Conservation (phyloP, 306 rosid species). For the Aeschynomene evenia region DNA sequence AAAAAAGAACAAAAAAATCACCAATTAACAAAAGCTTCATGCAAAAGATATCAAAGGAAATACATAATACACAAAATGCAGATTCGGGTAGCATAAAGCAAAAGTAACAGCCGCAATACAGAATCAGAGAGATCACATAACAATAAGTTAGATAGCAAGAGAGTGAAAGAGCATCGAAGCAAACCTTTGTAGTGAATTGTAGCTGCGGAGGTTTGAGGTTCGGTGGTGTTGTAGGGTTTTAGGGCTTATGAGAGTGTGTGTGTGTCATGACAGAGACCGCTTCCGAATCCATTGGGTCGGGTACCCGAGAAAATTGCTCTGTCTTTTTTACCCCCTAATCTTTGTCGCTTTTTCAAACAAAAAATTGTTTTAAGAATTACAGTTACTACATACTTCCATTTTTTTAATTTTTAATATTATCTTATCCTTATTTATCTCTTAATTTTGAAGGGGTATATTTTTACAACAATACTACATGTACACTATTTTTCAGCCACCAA, state of each 20-base stretch:
- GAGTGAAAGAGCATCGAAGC: neutral
- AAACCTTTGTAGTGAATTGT: neutral
- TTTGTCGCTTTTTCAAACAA: too few relatives aligned
- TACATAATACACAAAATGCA: neutral
- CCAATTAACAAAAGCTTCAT: neutral
- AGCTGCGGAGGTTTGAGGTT: neutral
- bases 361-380: too few relatives aligned
- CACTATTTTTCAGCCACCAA: too few relatives aligned
- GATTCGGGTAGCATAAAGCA: neutral
- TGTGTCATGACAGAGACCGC: neutral
- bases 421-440: too few relatives aligned
- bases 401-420: too few relatives aligned
- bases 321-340: neutral
- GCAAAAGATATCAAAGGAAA: neutral
- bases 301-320: neutral
- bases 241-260: slow-evolving; percentile 6
- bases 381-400: too few relatives aligned
- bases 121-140: neutral
- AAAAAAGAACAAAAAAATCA: neutral
- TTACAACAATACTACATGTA: too few relatives aligned
- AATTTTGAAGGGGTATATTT: too few relatives aligned
- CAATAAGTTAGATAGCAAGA: neutral
- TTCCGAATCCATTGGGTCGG: neutral
- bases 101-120: neutral
- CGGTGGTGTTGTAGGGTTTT: slow-evolving; percentile 26